Base-by-base conservation (phyloP, 352 stramenopile species). In the Hyaloperonospora brassicae region DNA sequence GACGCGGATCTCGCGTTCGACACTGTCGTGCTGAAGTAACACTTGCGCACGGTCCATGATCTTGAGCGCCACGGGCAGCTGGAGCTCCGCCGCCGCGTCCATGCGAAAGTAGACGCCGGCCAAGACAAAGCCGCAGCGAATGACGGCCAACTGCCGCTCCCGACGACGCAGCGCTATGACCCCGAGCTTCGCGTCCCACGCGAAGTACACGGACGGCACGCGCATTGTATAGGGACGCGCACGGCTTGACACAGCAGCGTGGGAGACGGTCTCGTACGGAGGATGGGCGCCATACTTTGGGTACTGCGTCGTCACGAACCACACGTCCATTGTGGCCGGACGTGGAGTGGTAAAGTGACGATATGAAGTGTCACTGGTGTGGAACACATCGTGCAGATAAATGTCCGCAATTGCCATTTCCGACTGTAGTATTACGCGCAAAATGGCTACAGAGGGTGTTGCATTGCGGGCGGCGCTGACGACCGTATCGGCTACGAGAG, bases 61-160 rank as follows among this genome's bases (percentile, higher is more conserved):
- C 50, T 93, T 93, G 31, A 93, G 68, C 34, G 83, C 83, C 22
- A 91, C 80, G 17, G 80, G 62, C 0, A 80, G 54, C 51, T 89
- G 76, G 34, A 66, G 44, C 9, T 75, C 58, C 0, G 70, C 76
- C 13, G 68, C 65, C 12, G 66, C 61, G 22, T 84, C 55, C 11
- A 79, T 48, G 14, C 70, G 75, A 46, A 91, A 86, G 67, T 86
- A 93, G 8, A 83, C 74, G 50, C 80, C 79, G 0, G 76, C 75
- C n/a, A 91, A 64, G 35, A 93, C 83, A 39, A 90, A 70, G 38
- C 83, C 83, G 50, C 83, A 93, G 59, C 83, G 80, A 54, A 79
- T 90, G 39, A 93, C 58, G 0, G 78, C 76, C 42, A 88, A 47
- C 63, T 87, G 73, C 23, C 72, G 70, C 59, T 88, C 71, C 40